Evolutionary conservation across 352 stramenopile genomes (phyloP), one percentile per base, ranked within the genome.

Genomic region (Globisporangium abappressorium): DNA sequence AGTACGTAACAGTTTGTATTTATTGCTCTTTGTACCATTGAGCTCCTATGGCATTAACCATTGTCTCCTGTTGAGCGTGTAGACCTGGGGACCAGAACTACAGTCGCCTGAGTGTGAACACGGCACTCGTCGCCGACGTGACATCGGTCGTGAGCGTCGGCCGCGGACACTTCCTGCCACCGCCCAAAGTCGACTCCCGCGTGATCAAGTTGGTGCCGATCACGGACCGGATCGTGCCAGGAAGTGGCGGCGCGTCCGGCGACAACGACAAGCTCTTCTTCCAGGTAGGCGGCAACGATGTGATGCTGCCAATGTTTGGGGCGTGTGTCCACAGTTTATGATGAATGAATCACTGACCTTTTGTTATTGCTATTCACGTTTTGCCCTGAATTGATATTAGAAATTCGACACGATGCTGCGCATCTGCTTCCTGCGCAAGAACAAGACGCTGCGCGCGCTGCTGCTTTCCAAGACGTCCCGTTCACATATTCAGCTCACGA

Each of bases 361-460:
- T 54, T 47, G 12, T 43, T 51, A 8, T 64, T 24, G 14, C 49
- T 46, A 9, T n/a, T n/a, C 5, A 41, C 41, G 5, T n/a, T 49
- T 49, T 49, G 15, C 41, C 15, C 41, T 51, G 43, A 18, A 12
- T n/a, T 53, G 36, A 12, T 41, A 9, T 22, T 75, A 90, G 77
- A 84, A 87, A 60, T 93, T 94, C 61, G 87, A 94, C 47, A 77
- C 81, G 22, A 59, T 96, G 28, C 70, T 96, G 34, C 82, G 86
- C 41, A 70, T 94, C 54, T 89, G 76, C 54, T 96, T 96, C 62
- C 71, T 81, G 41, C 84, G 87, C 53, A 94, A 95, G 72, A 96
- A 96, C 73, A 96, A 96, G 73, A 96, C 89, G 36, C 70, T 96
- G 56, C 80, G 89, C 38, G 84, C 89, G 5, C 73, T 91, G 41